A percentile compares a stretch with the other conserved stretches of the same genome.
These are phyloP conservation scores for Nevesoporus exiguus DNA, from an alignment of 768 basidiomycete species.

Conservation along the genomic window DNA sequence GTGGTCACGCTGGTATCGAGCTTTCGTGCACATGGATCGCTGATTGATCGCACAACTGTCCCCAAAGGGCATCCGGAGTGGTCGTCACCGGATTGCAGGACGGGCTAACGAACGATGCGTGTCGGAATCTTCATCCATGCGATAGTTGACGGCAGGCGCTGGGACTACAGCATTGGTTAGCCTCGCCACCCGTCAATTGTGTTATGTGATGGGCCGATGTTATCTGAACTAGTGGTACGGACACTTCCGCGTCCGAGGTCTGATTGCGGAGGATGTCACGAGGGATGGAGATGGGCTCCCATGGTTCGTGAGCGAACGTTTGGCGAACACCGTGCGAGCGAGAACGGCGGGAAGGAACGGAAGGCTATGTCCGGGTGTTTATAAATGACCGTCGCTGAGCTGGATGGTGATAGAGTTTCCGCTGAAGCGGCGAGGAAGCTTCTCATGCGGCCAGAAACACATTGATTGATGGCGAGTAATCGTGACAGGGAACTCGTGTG, in stretches of 20 bases:
- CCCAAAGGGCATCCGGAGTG: neutral
- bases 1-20: constrained; percentile 11
- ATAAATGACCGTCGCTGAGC: constrained; percentile 13
- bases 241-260: neutral
- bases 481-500: neutral
- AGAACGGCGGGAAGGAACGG: neutral
- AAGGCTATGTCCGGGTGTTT: constrained; percentile 5
- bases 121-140: neutral
- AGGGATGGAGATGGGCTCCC: neutral
- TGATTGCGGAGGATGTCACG: neutral
- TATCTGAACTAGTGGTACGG: neutral
- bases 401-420: constrained; percentile 12
- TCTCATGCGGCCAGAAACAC: neutral
- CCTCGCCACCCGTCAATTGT: constrained; percentile 1
- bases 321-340: constrained; percentile 2
- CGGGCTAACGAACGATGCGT: neutral
- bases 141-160: neutral
- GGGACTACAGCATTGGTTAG: constrained; percentile 8
- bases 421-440: neutral
- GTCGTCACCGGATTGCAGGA: neutral
- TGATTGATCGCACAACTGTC: constrained; percentile 9
- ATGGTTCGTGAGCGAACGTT: neutral
- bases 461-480: neutral
- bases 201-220: constrained; percentile 2
- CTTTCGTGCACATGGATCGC: constrained; percentile 9